phyloP scores from a whole-genome alignment of 2,329 filamentous ascomycete species.

The Cytospora chrysosperma region DNA sequence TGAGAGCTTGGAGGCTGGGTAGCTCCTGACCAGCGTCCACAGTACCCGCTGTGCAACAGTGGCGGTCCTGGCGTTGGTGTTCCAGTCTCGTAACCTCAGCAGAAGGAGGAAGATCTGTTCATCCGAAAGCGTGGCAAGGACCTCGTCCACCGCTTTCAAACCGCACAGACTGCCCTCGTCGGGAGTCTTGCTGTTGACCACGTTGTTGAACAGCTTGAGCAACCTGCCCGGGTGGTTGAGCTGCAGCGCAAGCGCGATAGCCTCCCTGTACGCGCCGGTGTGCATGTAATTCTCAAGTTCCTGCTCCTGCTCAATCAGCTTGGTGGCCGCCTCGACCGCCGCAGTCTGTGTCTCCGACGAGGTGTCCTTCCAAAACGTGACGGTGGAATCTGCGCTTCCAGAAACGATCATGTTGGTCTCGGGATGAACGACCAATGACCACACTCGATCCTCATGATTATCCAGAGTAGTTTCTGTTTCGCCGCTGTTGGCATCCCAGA shows the following conservation, averaged over 20 bases:
- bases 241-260: constrained; percentile 86
- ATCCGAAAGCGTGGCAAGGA: constrained; percentile 74
- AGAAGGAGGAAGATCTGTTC: constrained; percentile 85
- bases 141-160: constrained; percentile 73
- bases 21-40: constrained; percentile 74
- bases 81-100: constrained; percentile 88
- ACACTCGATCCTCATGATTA: constrained; percentile 95
- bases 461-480: constrained; percentile 88
- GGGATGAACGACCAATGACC: constrained; percentile 78
- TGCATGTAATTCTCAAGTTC: constrained; percentile 91
- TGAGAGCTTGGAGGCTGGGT: constrained; percentile 75
- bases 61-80: constrained; percentile 87
- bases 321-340: constrained; percentile 69
- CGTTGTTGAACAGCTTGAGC: constrained; percentile 77
- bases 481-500: constrained; percentile 86
- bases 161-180: constrained; percentile 66
- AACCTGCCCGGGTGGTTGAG: constrained; percentile 92
- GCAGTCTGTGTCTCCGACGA: constrained; percentile 76
- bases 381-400: constrained; percentile 85
- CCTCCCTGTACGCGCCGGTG: constrained; percentile 83
- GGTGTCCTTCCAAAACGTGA: constrained; percentile 96
- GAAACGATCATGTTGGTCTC: constrained; percentile 75
- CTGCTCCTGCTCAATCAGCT: constrained; percentile 87
- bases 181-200: constrained; percentile 62
- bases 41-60: constrained; percentile 83